Percentiles rank a stretch among this genome's conserved stretches.
Conservation (phyloP, 2,329 filamentous ascomycete species). For the Colletotrichum sp. region DNA sequence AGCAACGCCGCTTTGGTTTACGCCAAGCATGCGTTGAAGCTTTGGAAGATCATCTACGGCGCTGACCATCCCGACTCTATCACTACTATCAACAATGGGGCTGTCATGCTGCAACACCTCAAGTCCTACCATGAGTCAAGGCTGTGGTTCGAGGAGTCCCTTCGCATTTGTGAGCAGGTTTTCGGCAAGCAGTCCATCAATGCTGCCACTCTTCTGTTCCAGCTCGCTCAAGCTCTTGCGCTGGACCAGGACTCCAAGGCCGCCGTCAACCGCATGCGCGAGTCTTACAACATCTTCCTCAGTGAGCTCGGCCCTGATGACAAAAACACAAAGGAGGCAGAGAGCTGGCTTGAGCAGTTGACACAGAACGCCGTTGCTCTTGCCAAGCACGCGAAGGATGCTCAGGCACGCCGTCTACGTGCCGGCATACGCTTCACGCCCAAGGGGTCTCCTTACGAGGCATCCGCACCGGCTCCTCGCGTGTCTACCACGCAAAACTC, state of each 20-base stretch:
- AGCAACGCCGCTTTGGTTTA: slow-evolving; percentile 88
- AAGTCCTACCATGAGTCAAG: slow-evolving; percentile 95
- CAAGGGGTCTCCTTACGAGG: slow-evolving; percentile 66
- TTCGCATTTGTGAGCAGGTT: slow-evolving; percentile 86
- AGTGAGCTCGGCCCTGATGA: slow-evolving; percentile 85
- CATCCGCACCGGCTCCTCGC: slow-evolving; percentile 28
- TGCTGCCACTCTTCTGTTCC: slow-evolving; percentile 93
- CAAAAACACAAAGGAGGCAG: slow-evolving; percentile 97
- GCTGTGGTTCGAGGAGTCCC: slow-evolving; percentile 94
- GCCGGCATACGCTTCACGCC: slow-evolving; percentile 73
- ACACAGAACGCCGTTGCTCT: slow-evolving; percentile 95
- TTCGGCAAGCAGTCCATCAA: slow-evolving; percentile 92
- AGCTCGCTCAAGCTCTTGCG: slow-evolving; percentile 92
- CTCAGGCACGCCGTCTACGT: slow-evolving; percentile 76
- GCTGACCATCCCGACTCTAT: slow-evolving; percentile 94
- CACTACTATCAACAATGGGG: slow-evolving; percentile 97
- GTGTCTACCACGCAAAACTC: slow-evolving; percentile 17
- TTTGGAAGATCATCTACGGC: slow-evolving; percentile 98
- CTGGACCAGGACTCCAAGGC: slow-evolving; percentile 95
- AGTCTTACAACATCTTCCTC: slow-evolving; percentile 96
- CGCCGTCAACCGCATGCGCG: slow-evolving; percentile 91
- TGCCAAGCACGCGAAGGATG: slow-evolving; percentile 90
- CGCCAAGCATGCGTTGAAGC: slow-evolving; percentile 87
- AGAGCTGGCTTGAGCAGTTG: slow-evolving; percentile 94
- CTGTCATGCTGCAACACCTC: slow-evolving; percentile 96